Conservation (phyloP, 768 basidiomycete genomes). For the Podaxis carcinomalis region DNA sequence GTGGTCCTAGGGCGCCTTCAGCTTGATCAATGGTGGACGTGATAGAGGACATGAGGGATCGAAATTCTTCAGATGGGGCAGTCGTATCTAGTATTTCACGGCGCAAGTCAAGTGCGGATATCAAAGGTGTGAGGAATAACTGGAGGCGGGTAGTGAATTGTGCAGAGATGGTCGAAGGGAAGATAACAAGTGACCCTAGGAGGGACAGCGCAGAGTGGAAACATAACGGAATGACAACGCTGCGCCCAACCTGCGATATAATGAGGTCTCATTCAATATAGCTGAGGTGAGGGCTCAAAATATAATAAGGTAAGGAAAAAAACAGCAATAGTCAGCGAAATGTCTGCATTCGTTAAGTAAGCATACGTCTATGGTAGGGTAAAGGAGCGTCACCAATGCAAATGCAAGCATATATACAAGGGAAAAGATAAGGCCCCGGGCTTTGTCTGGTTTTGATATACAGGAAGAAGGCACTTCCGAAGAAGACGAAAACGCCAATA, state of each 20-base stretch:
- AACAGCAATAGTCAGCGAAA: slow-evolving; percentile 49
- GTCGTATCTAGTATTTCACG: slow-evolving; percentile 38
- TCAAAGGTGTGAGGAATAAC: slow-evolving; percentile 44
- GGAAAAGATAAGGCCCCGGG: slow-evolving; percentile 59
- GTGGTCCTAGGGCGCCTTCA: slow-evolving; percentile 48
- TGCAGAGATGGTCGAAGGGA: slow-evolving; percentile 60
- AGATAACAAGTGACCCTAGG: slow-evolving; percentile 46
- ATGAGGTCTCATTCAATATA: background rate
- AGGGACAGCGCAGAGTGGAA: slow-evolving; percentile 59
- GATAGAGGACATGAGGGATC: slow-evolving; percentile 24
- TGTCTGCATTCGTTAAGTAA: slow-evolving; percentile 35
- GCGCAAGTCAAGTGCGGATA: slow-evolving; percentile 42
- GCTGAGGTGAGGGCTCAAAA: slow-evolving; percentile 20
- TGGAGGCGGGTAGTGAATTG: slow-evolving; percentile 50
- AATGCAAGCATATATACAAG: slow-evolving; percentile 56
- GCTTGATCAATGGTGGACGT: slow-evolving; percentile 27
- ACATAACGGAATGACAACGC: slow-evolving; percentile 51
- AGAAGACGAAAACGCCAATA: slow-evolving; percentile 56
- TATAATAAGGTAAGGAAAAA: slow-evolving; percentile 70
- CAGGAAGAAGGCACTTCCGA: slow-evolving; percentile 52
- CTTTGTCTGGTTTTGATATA: slow-evolving; percentile 57
- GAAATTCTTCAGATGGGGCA: slow-evolving; percentile 37
- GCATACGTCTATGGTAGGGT: background rate
- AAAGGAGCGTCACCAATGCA: slow-evolving; percentile 38
- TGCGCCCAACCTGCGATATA: slow-evolving; percentile 36